A percentile compares a stretch with the other conserved stretches of the same genome.
These are phyloP conservation scores for Fonsecaea pedrosoi DNA, from an alignment of 2,329 filamentous ascomycete genomes.

Conservation along the genomic window DNA sequence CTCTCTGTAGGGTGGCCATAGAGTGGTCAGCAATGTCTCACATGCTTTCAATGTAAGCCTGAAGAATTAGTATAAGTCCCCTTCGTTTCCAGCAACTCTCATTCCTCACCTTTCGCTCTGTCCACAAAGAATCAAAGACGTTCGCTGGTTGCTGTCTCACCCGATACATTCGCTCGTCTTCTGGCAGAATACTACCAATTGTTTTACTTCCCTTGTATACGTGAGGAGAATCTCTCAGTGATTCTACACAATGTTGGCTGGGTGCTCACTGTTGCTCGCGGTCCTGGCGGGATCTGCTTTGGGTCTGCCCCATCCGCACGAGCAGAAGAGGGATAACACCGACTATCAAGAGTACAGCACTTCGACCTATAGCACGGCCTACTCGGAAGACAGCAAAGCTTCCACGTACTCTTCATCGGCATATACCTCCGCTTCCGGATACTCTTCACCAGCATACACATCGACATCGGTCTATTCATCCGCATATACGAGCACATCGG, in stretches of 20 bases:
- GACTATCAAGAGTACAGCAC: conserved; percentile 2
- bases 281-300: conserved; percentile 13
- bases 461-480: neutral
- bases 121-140: conserved; percentile 5
- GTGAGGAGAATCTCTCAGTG: neutral
- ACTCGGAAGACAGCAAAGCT: neutral
- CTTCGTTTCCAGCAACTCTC: neutral
- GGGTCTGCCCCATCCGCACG: conserved; percentile 11
- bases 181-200: neutral
- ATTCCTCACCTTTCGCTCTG: neutral
- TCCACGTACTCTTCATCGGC: conserved; percentile 1
- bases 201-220: neutral
- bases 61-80: conserved; percentile 9
- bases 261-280: conserved; percentile 7
- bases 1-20: conserved; percentile 10
- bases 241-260: conserved; percentile 11
- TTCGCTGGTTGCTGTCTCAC: neutral
- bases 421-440: neutral
- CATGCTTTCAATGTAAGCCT: conserved; percentile 5
- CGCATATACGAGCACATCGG: neutral
- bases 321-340: neutral
- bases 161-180: neutral
- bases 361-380: neutral
- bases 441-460: neutral
- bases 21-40: conserved; percentile 22